These are phyloP conservation scores for Paraurostyla sp. DNA, from an alignment of 73 alveolate species.

Conservation along the genomic window DNA sequence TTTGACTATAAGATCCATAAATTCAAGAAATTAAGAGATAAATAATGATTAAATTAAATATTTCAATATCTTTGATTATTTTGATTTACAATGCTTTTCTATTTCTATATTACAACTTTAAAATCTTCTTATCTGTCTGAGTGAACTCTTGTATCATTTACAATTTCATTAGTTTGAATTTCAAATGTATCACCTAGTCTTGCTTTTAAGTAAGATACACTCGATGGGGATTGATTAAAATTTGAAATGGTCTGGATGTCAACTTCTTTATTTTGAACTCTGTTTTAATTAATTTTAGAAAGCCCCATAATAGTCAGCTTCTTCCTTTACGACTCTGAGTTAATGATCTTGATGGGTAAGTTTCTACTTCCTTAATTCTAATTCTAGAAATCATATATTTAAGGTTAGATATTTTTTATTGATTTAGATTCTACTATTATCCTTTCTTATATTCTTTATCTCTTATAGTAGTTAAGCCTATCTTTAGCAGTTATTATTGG, in stretches of 20 bases:
- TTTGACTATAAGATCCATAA: conserved; percentile 69
- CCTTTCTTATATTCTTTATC: not conserved
- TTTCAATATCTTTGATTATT: not conserved
- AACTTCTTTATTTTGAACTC: not conserved
- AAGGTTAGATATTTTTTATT: no score
- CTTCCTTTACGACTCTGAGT: no score
- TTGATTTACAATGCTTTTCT: not conserved
- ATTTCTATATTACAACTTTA: conserved; percentile 17
- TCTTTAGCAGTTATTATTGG: not conserved
- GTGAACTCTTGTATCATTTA: not conserved
- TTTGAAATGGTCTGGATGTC: conserved; percentile 5
- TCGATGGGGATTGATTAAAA: not conserved
- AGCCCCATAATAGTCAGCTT: no score
- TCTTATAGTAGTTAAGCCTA: not conserved
- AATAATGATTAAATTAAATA: not conserved
- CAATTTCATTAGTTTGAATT: not conserved
- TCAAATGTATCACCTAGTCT: conserved; percentile 12
- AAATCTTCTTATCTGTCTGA: not conserved
- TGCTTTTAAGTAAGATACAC: conserved; percentile 1
- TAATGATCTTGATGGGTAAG: no score
- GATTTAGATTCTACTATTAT: not conserved
- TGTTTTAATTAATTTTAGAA: no score
- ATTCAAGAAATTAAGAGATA: not conserved
- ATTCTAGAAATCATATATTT: no score
- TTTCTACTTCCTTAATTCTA: no score